phyloP scores from a whole-genome alignment of 768 basidiomycete genomes.

The Paxillus involutus region DNA sequence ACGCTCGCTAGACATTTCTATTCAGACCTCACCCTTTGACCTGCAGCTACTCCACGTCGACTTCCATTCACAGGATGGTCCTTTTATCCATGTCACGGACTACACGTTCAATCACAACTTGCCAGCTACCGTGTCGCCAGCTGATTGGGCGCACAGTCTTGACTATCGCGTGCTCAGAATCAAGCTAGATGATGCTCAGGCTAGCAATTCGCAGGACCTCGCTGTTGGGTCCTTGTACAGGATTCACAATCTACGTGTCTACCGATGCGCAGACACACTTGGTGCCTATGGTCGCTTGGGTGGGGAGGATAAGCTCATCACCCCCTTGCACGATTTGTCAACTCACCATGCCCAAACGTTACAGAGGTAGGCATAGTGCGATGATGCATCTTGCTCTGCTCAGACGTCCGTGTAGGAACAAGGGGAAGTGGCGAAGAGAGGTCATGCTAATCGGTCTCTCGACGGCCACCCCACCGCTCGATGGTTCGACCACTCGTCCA shows the following conservation, averaged over 20 bases:
- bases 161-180: constrained; percentile 53
- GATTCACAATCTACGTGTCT: constrained; percentile 54
- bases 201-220: constrained; percentile 37
- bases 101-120: constrained; percentile 55
- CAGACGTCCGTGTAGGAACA: constrained; percentile 27
- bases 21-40: not conserved
- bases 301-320: constrained; percentile 27
- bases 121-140: constrained; percentile 21
- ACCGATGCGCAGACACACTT: constrained; percentile 21
- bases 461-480: not conserved
- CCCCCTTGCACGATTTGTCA: constrained; percentile 13
- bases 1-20: not conserved
- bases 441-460: constrained; percentile 7
- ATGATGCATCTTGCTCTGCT: not conserved
- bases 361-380: constrained; percentile 13
- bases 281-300: constrained; percentile 25
- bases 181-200: constrained; percentile 48
- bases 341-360: constrained; percentile 18
- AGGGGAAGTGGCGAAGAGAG: constrained; percentile 32
- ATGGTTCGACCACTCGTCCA: not conserved
- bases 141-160: constrained; percentile 45
- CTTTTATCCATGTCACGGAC: constrained; percentile 61
- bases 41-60: constrained; percentile 48
- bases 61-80: constrained; percentile 29
- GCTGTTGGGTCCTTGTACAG: constrained; percentile 41